Evolutionary conservation across 768 basidiomycete genomes (phyloP).

Genomic region (Kondoa malvinella): DNA sequence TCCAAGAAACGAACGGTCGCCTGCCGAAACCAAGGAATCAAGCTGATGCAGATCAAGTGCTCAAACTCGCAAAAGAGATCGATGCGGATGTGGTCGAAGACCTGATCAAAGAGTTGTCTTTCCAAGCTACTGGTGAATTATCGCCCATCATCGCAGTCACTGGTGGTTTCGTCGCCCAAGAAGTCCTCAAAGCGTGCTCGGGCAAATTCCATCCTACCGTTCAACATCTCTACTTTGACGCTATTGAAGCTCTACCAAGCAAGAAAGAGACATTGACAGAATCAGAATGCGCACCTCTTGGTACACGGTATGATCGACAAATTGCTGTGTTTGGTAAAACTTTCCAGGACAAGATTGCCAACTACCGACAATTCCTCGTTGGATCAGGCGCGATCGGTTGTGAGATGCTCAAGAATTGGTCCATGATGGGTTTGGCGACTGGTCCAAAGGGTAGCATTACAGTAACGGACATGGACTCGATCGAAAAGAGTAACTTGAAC

Average conservation of each 20-base stretch:
- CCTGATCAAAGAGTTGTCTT: slow-evolving; percentile 63
- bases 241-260: slow-evolving; percentile 76
- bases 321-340: slow-evolving; percentile 84
- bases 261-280: slow-evolving; percentile 38
- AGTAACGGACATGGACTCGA: slow-evolving; percentile 93
- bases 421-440: slow-evolving; percentile 86
- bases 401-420: slow-evolving; percentile 99
- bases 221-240: slow-evolving; percentile 92
- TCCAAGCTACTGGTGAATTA: slow-evolving; percentile 77
- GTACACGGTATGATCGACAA: slow-evolving; percentile 79
- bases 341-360: slow-evolving; percentile 82
- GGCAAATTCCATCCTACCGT: slow-evolving; percentile 96
- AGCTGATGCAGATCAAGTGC: slow-evolving; percentile 55
- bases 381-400: slow-evolving; percentile 99
- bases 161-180: slow-evolving; percentile 95
- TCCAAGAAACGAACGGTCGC: slow-evolving; percentile 45
- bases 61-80: slow-evolving; percentile 37
- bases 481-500: slow-evolving; percentile 97
- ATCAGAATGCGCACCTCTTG: slow-evolving; percentile 60
- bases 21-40: slow-evolving; percentile 67
- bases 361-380: slow-evolving; percentile 85
- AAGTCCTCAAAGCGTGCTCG: slow-evolving; percentile 87
- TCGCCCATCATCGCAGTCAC: slow-evolving; percentile 81
- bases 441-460: slow-evolving; percentile 60
- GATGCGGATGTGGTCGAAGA: slow-evolving; percentile 58